Conservation (phyloP, 1,139 yeast genomes). For the Suhomyces choctaworum region DNA sequence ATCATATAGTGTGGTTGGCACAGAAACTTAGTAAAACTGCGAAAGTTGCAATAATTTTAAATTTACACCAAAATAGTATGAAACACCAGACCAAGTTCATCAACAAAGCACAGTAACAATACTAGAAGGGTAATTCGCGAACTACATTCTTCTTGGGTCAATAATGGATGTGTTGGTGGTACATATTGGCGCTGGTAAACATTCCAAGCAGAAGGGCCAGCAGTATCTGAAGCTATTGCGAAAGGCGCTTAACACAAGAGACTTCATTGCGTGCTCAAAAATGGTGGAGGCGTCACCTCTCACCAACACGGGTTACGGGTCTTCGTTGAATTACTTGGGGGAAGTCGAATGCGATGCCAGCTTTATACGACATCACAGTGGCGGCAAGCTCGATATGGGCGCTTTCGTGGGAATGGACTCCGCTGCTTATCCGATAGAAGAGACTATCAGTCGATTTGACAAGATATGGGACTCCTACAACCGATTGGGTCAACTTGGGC, state of each 20-base stretch:
- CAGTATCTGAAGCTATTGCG: slow-evolving; percentile 26
- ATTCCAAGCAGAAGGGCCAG: slow-evolving; percentile 19
- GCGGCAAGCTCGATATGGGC: slow-evolving; percentile 16
- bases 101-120: too few relatives aligned
- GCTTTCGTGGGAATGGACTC: slow-evolving; percentile 27
- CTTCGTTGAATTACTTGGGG: slow-evolving; percentile 50
- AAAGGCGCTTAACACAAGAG: slow-evolving; percentile 19
- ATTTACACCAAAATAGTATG: too few relatives aligned
- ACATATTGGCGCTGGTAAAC: slow-evolving; percentile 48
- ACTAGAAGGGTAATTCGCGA: too few relatives aligned
- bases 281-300: slow-evolving; percentile 44
- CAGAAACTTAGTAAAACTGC: too few relatives aligned
- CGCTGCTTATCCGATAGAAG: slow-evolving; percentile 24
- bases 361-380: slow-evolving; percentile 19
- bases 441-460: slow-evolving; percentile 22
- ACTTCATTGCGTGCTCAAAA: slow-evolving; percentile 17
- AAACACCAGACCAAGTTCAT: too few relatives aligned
- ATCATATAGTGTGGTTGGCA: too few relatives aligned
- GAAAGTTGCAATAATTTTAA: too few relatives aligned
- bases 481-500: slow-evolving; percentile 19
- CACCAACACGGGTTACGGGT: slow-evolving; percentile 61
- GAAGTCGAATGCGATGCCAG: slow-evolving; percentile 53
- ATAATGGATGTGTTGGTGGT: slow-evolving; percentile 20
- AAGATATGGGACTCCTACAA: slow-evolving; percentile 13
- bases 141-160: too few relatives aligned